Evolutionary conservation across 768 basidiomycete genomes (phyloP).

Genomic region (Lactifluus piperatus): DNA sequence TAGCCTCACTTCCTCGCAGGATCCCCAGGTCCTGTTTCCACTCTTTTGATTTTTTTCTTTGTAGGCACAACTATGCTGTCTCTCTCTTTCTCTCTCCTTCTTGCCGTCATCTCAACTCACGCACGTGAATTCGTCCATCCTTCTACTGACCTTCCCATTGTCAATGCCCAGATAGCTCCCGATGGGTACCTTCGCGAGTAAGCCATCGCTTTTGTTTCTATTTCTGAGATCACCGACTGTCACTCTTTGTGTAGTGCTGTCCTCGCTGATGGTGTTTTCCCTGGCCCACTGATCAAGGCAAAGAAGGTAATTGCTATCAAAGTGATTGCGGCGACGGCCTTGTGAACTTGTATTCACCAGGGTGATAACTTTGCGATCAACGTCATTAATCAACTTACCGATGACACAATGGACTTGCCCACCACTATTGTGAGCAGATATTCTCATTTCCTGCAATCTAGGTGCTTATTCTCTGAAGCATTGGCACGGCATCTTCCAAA

Average conservation of each 20-base stretch:
- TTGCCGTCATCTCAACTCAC: neutral
- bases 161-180: conserved; percentile 16
- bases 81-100: neutral
- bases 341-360: no score
- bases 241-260: conserved; percentile 28
- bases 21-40: no score
- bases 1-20: no score
- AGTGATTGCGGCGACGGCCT: no score
- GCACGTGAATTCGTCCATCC: conserved; percentile 20
- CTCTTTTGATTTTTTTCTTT: no score
- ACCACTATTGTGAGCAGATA: conserved; percentile 37
- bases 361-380: conserved; percentile 34
- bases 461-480: conserved; percentile 30
- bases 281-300: conserved; percentile 38
- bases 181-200: conserved; percentile 22
- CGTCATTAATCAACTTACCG: conserved; percentile 35
- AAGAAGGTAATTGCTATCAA: conserved; percentile 26
- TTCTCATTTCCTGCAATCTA: neutral
- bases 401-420: conserved; percentile 36
- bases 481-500: conserved; percentile 46
- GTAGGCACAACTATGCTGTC: neutral
- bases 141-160: conserved; percentile 18
- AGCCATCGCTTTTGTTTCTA: neutral
- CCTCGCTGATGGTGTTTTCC: conserved; percentile 38
- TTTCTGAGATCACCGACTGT: neutral